Base-by-base conservation (phyloP, 495 filamentous ascomycete genomes). In the Aspergillus saccharolyticus region DNA sequence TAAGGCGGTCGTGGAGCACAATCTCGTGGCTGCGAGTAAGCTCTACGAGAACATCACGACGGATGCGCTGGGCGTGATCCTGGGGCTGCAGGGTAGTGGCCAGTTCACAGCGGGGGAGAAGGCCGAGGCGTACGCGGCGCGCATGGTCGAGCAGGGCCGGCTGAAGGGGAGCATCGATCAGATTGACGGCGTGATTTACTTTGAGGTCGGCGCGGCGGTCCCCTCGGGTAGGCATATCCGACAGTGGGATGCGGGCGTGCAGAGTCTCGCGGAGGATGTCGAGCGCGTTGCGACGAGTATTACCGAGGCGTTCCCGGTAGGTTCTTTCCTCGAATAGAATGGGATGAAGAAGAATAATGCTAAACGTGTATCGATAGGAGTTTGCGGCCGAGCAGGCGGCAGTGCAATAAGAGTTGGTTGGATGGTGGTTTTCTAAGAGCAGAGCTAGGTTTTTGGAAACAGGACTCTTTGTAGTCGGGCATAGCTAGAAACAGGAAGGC, bases 1-100 rank as follows among this genome's bases (percentile, higher is more conserved):
- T 59, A 91, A 90, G 66, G 94, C 94, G 1, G 90, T 97, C 9
- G 85, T 96, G 21, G 94, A 98, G 70, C 94, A 98, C 72, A 98
- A 98, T 65, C 80, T 98, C 7, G 82, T 96, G 12, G 91, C 84
- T 21, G 89, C 85, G 0, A 94, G 89, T 18, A 85, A 87, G 55
- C 76, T 98, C 15, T 98, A 97, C 70, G 84, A 81, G 66, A 97
- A 97, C 67, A 97, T 98, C 58, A 82, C 80, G 2, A 84, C 91
- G 54, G 85, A 89, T 56, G 85, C 84, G 16, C 80, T 98, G 4
- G 94, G 86, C 0, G 69, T 77, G 24, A 78, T 96, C 42, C 78
- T 98, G 4, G 92, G 89, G 0, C 74, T 96, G 2, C 49, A 70
- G 45, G 64, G 64, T 15, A 72, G 71, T 19, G 65, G 64, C 16